Evolutionary conservation across 768 basidiomycete genomes (phyloP).

Genomic region (Phanerodontia chrysosporium): DNA sequence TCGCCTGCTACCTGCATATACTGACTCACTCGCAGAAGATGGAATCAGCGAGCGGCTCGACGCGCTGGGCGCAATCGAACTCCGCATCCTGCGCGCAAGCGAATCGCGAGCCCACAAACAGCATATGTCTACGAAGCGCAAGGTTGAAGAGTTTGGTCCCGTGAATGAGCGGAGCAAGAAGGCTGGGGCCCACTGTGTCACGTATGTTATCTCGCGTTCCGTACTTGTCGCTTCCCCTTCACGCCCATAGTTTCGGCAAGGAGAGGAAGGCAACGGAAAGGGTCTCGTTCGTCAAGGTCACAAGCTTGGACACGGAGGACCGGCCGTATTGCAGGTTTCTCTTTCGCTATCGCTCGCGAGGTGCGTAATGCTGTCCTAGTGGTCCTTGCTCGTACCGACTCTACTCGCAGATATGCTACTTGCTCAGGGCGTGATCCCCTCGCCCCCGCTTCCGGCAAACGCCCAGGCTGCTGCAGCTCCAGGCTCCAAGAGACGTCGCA

Average conservation of each 20-base stretch:
- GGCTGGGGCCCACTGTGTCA: constrained; percentile 12
- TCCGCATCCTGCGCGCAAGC: background rate
- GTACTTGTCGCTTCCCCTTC: background rate
- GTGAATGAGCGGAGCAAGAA: constrained; percentile 16
- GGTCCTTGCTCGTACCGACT: too few relatives aligned
- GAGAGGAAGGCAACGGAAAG: background rate
- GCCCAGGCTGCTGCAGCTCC: too few relatives aligned
- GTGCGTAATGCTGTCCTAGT: background rate
- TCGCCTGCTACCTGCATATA: background rate
- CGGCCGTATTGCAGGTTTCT: background rate
- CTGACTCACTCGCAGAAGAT: background rate
- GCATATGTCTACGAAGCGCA: background rate
- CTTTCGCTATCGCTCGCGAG: background rate
- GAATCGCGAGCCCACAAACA: background rate
- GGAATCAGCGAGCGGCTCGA: background rate
- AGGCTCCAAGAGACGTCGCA: too few relatives aligned
- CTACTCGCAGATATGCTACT: too few relatives aligned
- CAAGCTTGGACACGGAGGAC: background rate
- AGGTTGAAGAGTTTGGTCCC: constrained; percentile 5
- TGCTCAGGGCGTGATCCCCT: too few relatives aligned
- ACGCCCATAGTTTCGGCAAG: background rate
- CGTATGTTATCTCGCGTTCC: constrained; percentile 3
- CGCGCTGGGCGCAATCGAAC: background rate
- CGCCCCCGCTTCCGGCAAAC: too few relatives aligned
- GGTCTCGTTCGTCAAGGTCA: background rate